Percentiles rank a stretch among this genome's conserved stretches.
Conservation (phyloP, 345 rosid genomes). For the Arabidopsis suecica region DNA sequence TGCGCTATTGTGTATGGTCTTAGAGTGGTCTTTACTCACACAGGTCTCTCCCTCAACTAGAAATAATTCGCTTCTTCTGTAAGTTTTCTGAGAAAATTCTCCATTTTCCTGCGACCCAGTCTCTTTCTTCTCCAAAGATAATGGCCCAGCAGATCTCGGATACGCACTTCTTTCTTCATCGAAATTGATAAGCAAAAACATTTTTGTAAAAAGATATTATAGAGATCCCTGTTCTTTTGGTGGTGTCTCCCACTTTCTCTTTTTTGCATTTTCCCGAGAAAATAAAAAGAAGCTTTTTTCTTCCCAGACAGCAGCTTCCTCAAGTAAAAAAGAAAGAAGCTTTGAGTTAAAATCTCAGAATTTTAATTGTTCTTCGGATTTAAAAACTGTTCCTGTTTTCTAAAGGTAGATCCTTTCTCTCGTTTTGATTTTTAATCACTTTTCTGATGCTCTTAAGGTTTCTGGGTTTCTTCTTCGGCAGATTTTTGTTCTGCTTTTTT, state of each 20-base stretch:
- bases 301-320: not conserved
- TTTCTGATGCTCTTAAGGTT: conserved; percentile 22
- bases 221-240: conserved; percentile 34
- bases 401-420: conserved; percentile 38
- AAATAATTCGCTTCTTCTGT: conserved; percentile 27
- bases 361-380: not conserved
- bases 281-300: conserved; percentile 20
- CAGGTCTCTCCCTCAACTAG: conserved; percentile 4
- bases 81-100: conserved; percentile 19
- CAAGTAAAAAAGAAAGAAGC: not conserved
- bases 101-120: not conserved
- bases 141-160: conserved; percentile 60
- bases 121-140: conserved; percentile 47
- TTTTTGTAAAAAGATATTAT: not conserved
- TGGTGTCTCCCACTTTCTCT: conserved; percentile 30
- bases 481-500: not conserved
- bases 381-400: not conserved
- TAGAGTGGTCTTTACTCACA: conserved; percentile 19
- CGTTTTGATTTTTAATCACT: conserved; percentile 1
- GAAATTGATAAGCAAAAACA: not conserved
- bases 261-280: conserved; percentile 40
- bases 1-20: too few relatives aligned
- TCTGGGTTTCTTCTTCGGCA: conserved; percentile 27
- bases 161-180: conserved; percentile 12
- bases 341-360: conserved; percentile 27